phyloP scores from a whole-genome alignment of 1,284 basidiomycete genomes.

The Papiliotrema flavescens region DNA sequence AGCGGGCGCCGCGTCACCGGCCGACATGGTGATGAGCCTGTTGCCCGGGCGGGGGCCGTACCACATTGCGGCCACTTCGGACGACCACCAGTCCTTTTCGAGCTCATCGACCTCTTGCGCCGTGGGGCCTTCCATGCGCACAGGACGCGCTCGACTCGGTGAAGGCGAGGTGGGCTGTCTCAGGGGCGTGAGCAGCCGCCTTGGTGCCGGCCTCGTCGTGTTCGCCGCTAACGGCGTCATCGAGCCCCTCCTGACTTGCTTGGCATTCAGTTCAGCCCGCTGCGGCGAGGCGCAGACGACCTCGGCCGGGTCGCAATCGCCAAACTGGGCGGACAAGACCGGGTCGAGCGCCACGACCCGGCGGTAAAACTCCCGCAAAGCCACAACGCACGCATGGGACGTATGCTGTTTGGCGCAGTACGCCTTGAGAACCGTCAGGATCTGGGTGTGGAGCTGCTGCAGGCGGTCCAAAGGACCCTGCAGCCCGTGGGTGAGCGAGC shows the following conservation, averaged over 20 bases:
- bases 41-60: slow-evolving; percentile 22
- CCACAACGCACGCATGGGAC: slow-evolving; percentile 9
- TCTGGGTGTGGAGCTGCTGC: slow-evolving; percentile 7
- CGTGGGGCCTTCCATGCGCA: not conserved
- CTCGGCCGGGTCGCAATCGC: too few relatives aligned
- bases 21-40: too few relatives aligned
- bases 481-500: not conserved
- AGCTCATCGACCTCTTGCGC: slow-evolving; percentile 5
- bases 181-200: too few relatives aligned
- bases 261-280: too few relatives aligned
- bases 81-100: slow-evolving; percentile 25
- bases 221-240: not conserved
- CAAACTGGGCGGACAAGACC: not conserved
- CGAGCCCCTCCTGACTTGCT: too few relatives aligned
- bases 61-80: slow-evolving; percentile 27
- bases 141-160: not conserved
- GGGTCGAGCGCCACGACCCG: slow-evolving; percentile 3
- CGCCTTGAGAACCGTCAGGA: slow-evolving; percentile 7
- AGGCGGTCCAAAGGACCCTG: slow-evolving; percentile 5
- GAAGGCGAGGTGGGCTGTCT: not conserved
- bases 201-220: not conserved
- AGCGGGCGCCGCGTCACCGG: too few relatives aligned
- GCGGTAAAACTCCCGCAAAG: slow-evolving; percentile 8
- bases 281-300: too few relatives aligned
- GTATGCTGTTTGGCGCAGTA: slow-evolving; percentile 5